phyloP scores from a whole-genome alignment of 768 basidiomycete species.

The Galerina marginata region DNA sequence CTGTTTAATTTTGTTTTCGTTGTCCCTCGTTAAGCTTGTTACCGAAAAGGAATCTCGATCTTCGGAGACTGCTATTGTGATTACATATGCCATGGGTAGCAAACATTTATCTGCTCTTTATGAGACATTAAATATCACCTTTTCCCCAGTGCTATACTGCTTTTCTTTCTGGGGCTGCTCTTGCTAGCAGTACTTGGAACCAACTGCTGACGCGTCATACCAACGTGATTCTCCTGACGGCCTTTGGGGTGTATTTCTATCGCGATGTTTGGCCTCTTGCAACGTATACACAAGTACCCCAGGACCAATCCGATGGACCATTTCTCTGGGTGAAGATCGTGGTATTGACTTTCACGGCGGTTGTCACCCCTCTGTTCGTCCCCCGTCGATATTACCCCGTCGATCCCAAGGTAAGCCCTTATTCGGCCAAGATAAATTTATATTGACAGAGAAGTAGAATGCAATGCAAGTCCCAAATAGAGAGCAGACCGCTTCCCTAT shows the following conservation, averaged over 20 bases:
- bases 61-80: slow-evolving; percentile 2
- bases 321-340: slow-evolving; percentile 55
- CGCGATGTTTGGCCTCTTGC: slow-evolving; percentile 63
- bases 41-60: background rate
- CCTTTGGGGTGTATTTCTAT: slow-evolving; percentile 51
- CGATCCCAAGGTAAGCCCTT: slow-evolving; percentile 45
- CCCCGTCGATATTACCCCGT: slow-evolving; percentile 60
- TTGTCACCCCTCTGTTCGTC: slow-evolving; percentile 56
- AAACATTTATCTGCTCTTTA: background rate
- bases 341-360: slow-evolving; percentile 46
- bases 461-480: slow-evolving; percentile 37
- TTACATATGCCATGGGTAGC: slow-evolving; percentile 17
- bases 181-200: slow-evolving; percentile 26
- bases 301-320: slow-evolving; percentile 47
- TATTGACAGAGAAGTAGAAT: background rate
- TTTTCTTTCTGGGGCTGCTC: slow-evolving; percentile 4
- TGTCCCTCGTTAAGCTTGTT: slow-evolving; percentile 2
- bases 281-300: slow-evolving; percentile 48
- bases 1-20: slow-evolving; percentile 11
- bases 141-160: slow-evolving; percentile 16
- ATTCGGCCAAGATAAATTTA: slow-evolving; percentile 45
- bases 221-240: slow-evolving; percentile 35
- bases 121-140: background rate
- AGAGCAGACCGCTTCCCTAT: slow-evolving; percentile 57
- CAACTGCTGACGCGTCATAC: slow-evolving; percentile 30